Percentiles rank a stretch among this genome's conserved stretches.
These are phyloP conservation scores for Calendula officinalis DNA, from an alignment of 129 eudicot species.

Conservation along the genomic window DNA sequence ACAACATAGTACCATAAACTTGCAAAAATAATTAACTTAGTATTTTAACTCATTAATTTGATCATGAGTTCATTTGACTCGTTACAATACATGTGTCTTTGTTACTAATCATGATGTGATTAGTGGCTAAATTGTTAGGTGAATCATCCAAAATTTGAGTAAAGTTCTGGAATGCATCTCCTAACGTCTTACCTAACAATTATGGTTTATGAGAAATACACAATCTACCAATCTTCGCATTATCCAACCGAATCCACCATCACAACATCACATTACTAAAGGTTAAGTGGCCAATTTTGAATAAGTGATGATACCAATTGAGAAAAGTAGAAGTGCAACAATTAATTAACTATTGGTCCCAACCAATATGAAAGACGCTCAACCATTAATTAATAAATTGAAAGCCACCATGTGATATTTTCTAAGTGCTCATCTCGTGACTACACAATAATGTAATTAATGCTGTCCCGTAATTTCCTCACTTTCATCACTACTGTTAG, in stretches of 20 bases:
- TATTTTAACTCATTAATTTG: no score
- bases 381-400: neutral
- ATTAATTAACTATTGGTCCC: neutral
- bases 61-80: no score
- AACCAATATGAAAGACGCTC: conserved; percentile 13
- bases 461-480: conserved; percentile 3
- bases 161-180: neutral
- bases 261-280: neutral
- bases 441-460: conserved; percentile 7
- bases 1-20: no score
- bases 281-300: conserved; percentile 9
- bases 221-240: neutral
- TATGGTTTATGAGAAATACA: neutral
- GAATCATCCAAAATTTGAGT: conserved; percentile 3
- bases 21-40: no score
- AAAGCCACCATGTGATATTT: conserved; percentile 1
- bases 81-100: neutral
- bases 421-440: conserved; percentile 27
- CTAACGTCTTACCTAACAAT: neutral
- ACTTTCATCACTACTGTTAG: conserved; percentile 12
- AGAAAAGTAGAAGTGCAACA: conserved; percentile 15
- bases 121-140: conserved; percentile 1
- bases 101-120: neutral
- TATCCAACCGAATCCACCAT: conserved; percentile 9
- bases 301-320: conserved; percentile 2